phyloP scores from a whole-genome alignment of 495 filamentous ascomycete genomes.

The Ascodesmis nigricans region DNA sequence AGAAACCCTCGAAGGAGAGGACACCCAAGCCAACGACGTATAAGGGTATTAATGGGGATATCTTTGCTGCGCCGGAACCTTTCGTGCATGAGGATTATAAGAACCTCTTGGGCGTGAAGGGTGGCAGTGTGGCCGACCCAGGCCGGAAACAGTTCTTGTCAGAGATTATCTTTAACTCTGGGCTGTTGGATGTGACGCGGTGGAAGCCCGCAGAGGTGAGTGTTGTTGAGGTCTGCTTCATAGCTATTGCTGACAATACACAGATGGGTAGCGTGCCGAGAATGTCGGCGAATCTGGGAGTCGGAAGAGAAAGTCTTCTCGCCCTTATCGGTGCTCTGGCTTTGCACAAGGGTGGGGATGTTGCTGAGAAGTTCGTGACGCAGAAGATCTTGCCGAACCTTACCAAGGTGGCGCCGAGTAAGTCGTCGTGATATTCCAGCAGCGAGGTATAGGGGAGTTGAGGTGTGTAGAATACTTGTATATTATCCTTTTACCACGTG shows the following conservation, averaged over 20 bases:
- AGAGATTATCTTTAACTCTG: conserved; percentile 28
- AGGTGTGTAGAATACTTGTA: no score
- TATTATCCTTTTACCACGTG: no score
- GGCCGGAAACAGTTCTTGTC: conserved; percentile 43
- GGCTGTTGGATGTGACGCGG: conserved; percentile 48
- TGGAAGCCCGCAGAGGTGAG: conserved; percentile 72
- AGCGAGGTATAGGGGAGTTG: no score
- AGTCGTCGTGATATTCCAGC: no score
- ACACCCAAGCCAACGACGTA: conserved; percentile 5
- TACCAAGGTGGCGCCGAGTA: no score
- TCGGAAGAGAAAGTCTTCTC: conserved; percentile 55
- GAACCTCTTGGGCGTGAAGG: conserved; percentile 44
- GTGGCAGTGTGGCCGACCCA: conserved; percentile 32
- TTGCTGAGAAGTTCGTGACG: conserved; percentile 49
- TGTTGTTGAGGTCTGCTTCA: no score
- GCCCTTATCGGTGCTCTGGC: conserved; percentile 74
- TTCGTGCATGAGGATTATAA: conserved; percentile 53
- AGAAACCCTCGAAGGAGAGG: conserved; percentile 2
- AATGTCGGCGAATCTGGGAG: no score
- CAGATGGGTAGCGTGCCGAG: no score
- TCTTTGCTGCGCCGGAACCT: conserved; percentile 34
- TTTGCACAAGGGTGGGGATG: conserved; percentile 58
- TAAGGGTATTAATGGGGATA: conserved; percentile 22
- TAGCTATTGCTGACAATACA: no score
- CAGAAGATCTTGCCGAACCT: conserved; percentile 43